phyloP scores from a whole-genome alignment of 1,284 basidiomycete genomes.

The Coniophora puteana region DNA sequence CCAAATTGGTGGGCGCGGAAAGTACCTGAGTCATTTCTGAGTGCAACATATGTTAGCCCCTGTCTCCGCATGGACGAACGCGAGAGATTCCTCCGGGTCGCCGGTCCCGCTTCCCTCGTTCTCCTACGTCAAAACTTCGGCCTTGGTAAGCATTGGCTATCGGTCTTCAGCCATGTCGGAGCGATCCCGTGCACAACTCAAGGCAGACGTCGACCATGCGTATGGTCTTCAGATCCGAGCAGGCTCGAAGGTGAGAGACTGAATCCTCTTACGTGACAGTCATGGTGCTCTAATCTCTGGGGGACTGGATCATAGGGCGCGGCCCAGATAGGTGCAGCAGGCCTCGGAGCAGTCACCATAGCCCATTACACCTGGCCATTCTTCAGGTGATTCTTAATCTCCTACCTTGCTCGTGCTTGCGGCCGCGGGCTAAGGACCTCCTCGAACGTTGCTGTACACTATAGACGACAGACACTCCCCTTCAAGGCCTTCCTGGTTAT shows the following conservation, averaged over 20 bases:
- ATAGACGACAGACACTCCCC: slow-evolving; percentile 73
- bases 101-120: no score
- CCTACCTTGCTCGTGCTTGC: no score
- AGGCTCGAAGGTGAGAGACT: slow-evolving; percentile 40
- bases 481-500: slow-evolving; percentile 77
- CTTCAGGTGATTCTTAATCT: slow-evolving; percentile 53
- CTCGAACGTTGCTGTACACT: slow-evolving; percentile 1
- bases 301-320: slow-evolving; percentile 46
- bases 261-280: slow-evolving; percentile 4
- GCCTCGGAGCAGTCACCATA: slow-evolving; percentile 57
- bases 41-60: neutral
- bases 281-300: slow-evolving; percentile 2
- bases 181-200: slow-evolving; percentile 40
- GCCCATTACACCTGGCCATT: slow-evolving; percentile 76
- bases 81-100: no score
- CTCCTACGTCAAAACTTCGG: no score
- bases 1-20: no score
- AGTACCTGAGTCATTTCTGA: neutral
- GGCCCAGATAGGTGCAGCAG: slow-evolving; percentile 47
- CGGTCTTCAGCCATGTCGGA: slow-evolving; percentile 35
- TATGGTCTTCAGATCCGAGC: slow-evolving; percentile 52
- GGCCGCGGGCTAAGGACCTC: slow-evolving; percentile 1
- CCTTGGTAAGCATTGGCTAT: no score
- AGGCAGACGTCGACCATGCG: slow-evolving; percentile 53
- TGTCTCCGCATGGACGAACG: no score